Evolutionary conservation across 495 filamentous ascomycete genomes (phyloP), one percentile per base, ranked within the genome.

Genomic region (Daldinia caldariorum): DNA sequence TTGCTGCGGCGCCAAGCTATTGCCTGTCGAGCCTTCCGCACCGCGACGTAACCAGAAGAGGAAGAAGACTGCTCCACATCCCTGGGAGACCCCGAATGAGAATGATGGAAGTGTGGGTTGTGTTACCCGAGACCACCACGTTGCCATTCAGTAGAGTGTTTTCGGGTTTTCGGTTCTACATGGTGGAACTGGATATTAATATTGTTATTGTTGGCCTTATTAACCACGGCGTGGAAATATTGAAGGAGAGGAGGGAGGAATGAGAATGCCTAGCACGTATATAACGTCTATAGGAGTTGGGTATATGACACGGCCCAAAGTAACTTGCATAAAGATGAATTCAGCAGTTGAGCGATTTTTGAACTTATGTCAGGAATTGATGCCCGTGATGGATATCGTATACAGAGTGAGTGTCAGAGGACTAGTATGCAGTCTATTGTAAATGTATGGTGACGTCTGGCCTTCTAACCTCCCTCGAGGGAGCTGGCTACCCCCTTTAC

Each of bases 1-100:
- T 10, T 69, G 67, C 37, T 69, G 67, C 13, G 54, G 49, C 0
- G 67, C 45, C 6, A 69, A 69, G 55, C 47, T 69, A 1, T 3
- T 60, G 3, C 16, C 47, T 12, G n/a, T 71, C 10, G 53, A 16
- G 0, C 55, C 66, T 1, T 13, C 16, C 1, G 26, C 55, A 5
- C 5, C 0, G 14, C 58, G 51, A 12, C 67, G 67, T 6, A 69
- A 61, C 56, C 60, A 64, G 20, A 43, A 31, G 14, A 34, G 34
- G 6, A 63, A 56, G 55, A 60, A 26, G 6, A 29, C 34, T 0
- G 0, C 47, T 1, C 13, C 34, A 8, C 6, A 32, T 26, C 12
- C 29, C 1, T 69, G 67, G 67, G 67, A 69, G 38, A 41, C 54
- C 3, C 9, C 16, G 0, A 10, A 55, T 10, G 16, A 32, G 9